phyloP scores from a whole-genome alignment of 2,329 filamentous ascomycete genomes.

The Pestalotiopsis sp. region DNA sequence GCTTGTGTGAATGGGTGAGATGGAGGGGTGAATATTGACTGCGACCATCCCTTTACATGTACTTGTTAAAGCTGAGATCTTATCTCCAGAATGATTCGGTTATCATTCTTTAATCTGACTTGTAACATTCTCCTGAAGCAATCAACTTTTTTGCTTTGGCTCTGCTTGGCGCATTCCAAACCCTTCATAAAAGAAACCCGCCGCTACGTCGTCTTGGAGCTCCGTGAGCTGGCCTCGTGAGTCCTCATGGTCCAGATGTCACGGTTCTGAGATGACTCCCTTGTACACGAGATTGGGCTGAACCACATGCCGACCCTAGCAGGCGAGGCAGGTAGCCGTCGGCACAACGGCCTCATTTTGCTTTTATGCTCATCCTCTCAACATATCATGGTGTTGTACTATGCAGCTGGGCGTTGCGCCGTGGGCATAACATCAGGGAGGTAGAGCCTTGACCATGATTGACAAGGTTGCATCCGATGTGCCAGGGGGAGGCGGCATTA shows the following conservation, averaged over 20 bases:
- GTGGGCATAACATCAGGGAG: neutral
- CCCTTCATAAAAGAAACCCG: neutral
- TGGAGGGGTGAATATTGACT: neutral
- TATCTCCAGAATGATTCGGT: neutral
- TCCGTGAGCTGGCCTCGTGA: neutral
- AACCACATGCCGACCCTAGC: neutral
- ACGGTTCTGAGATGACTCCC: neutral
- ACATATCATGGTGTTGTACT: neutral
- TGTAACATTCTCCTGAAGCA: neutral
- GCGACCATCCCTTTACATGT: neutral
- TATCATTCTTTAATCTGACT: slow-evolving; percentile 3
- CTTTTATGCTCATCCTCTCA: neutral
- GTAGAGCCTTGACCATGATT: neutral
- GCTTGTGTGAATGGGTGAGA: neutral
- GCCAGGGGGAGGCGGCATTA: neutral
- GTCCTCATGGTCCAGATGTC: neutral
- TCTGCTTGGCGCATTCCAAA: neutral
- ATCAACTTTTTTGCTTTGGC: neutral
- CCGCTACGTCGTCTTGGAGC: neutral
- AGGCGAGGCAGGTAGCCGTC: neutral
- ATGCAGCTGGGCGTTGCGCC: neutral
- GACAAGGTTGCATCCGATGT: slow-evolving; percentile 3
- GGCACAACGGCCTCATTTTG: neutral
- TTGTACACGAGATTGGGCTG: neutral
- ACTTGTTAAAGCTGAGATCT: slow-evolving; percentile 1